Conservation (phyloP, 2,329 filamentous ascomycete genomes). For the Alternaria ethzedia region DNA sequence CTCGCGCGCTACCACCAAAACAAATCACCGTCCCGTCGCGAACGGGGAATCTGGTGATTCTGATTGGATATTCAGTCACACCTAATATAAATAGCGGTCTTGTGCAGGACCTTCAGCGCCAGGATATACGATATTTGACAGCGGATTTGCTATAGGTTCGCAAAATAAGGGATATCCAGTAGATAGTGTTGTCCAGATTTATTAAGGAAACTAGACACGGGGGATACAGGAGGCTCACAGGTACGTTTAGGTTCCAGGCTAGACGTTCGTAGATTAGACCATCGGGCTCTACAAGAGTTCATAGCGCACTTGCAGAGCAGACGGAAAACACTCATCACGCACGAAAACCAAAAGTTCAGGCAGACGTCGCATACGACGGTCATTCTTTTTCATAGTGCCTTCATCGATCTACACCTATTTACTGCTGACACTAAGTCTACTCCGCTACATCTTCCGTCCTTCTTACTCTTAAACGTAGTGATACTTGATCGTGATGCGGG, state of each 20-base stretch:
- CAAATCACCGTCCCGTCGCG: too few species aligned
- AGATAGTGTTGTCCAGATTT: slow-evolving; percentile 14
- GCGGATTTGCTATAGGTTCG: slow-evolving; percentile 8
- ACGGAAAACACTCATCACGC: slow-evolving; percentile 25
- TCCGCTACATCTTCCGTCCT: slow-evolving; percentile 24
- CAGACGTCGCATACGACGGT: slow-evolving; percentile 19
- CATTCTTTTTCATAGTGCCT: slow-evolving; percentile 21
- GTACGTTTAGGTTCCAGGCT: slow-evolving; percentile 13
- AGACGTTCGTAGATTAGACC: slow-evolving; percentile 6
- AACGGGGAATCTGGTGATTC: too few species aligned
- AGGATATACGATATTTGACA: slow-evolving; percentile 9
- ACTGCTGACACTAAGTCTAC: slow-evolving; percentile 25
- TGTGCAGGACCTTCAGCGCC: slow-evolving; percentile 15
- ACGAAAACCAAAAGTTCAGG: slow-evolving; percentile 22
- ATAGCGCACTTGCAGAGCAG: slow-evolving; percentile 21
- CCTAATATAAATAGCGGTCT: slow-evolving; percentile 13
- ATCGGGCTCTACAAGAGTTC: slow-evolving; percentile 17
- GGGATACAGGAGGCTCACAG: slow-evolving; percentile 5
- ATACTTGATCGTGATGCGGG: slow-evolving; percentile 22
- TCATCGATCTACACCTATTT: slow-evolving; percentile 23
- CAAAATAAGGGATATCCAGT: slow-evolving; percentile 4
- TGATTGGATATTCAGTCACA: neutral
- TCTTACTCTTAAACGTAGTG: slow-evolving; percentile 27
- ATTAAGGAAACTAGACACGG: slow-evolving; percentile 7
- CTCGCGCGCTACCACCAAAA: too few species aligned